phyloP scores from a whole-genome alignment of 2,329 filamentous ascomycete species.

The Alternaria hordeiaustralica region DNA sequence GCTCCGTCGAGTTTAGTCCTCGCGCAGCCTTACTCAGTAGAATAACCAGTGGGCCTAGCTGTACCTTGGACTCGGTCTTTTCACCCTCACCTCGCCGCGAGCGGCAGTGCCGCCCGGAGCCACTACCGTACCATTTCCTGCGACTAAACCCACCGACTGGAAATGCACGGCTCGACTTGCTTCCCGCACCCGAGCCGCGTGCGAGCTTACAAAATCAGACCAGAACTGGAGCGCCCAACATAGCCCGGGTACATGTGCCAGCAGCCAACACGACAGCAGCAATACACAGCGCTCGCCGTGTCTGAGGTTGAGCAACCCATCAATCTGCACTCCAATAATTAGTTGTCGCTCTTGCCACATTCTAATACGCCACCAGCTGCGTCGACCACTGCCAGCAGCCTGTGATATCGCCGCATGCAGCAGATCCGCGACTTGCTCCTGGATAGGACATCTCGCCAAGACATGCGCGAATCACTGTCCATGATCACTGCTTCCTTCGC shows the following conservation, averaged over 20 bases:
- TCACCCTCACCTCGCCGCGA: slow-evolving; percentile 5
- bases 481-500: slow-evolving; percentile 4
- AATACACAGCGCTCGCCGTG: slow-evolving; percentile 14
- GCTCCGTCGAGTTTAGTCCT: background rate
- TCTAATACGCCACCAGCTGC: background rate
- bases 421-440: slow-evolving; percentile 8
- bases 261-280: slow-evolving; percentile 29
- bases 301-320: slow-evolving; percentile 23
- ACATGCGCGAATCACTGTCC: slow-evolving; percentile 8
- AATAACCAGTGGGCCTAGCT: slow-evolving; percentile 1
- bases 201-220: slow-evolving; percentile 12
- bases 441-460: slow-evolving; percentile 28
- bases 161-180: slow-evolving; percentile 20
- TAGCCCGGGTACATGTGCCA: slow-evolving; percentile 11
- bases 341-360: slow-evolving; percentile 21
- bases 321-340: slow-evolving; percentile 23
- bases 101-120: slow-evolving; percentile 16
- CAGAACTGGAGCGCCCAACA: slow-evolving; percentile 10
- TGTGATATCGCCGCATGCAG: background rate
- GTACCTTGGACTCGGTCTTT: background rate
- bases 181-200: slow-evolving; percentile 26
- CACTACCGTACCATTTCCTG: slow-evolving; percentile 3
- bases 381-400: slow-evolving; percentile 5
- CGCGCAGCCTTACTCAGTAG: background rate
- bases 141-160: slow-evolving; percentile 3